Evolutionary conservation across 257 asterid genomes (phyloP).

Genomic region (Cinchona pubescens): DNA sequence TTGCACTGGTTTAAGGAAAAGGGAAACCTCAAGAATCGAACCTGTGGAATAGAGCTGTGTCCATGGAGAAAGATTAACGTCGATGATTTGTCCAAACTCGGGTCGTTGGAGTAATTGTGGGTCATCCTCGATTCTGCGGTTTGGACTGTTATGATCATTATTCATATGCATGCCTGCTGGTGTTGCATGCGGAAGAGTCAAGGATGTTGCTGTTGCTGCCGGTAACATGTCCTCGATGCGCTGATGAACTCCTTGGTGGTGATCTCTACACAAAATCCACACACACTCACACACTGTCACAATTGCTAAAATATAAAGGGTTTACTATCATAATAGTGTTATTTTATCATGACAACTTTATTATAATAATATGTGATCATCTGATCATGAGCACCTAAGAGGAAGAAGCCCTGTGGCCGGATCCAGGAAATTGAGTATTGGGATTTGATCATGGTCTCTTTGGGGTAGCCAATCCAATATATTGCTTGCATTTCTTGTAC

Average conservation of each 20-base stretch:
- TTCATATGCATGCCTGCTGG: constrained; percentile 36
- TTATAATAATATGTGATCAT: too few relatives aligned
- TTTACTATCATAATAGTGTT: neutral
- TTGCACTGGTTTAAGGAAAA: neutral
- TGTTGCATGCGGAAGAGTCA: constrained; percentile 37
- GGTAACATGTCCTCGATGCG: constrained; percentile 45
- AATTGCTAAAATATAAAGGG: neutral
- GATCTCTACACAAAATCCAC: constrained; percentile 37
- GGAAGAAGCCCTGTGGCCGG: constrained; percentile 67
- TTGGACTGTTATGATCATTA: constrained; percentile 47
- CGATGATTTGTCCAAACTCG: constrained; percentile 50
- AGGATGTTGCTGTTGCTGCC: constrained; percentile 35
- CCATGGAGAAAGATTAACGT: constrained; percentile 74
- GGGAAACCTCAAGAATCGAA: constrained; percentile 7
- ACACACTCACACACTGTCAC: neutral
- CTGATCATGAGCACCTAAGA: constrained; percentile 42
- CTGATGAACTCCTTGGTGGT: constrained; percentile 26
- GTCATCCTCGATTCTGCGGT: constrained; percentile 51
- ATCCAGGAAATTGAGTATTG: constrained; percentile 69
- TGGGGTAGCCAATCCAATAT: constrained; percentile 71
- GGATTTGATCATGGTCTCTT: constrained; percentile 63
- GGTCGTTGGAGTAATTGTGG: constrained; percentile 37
- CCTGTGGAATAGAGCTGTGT: constrained; percentile 58
- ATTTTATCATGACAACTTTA: neutral
- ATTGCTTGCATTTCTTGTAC: constrained; percentile 31